Base-by-base conservation (phyloP, 257 asterid genomes). In the Forsythia viridissima region DNA sequence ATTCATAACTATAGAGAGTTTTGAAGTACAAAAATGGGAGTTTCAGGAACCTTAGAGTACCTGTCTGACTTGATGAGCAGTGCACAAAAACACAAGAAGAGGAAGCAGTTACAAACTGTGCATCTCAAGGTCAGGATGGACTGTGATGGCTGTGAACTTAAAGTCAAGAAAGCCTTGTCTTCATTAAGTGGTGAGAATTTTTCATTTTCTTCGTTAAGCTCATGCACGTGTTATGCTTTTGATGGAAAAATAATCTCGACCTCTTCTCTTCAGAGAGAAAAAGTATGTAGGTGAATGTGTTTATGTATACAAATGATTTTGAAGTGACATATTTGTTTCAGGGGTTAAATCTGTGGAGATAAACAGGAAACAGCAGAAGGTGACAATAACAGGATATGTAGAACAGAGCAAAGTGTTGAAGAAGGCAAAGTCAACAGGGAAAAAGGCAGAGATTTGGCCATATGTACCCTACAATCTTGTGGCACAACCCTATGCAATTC, bases 61-160 rank as follows among this genome's bases (percentile, higher is more conserved):
- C 86, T 94, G 3, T 91, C 95, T 37, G 97, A 94, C 34, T 70
- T 92, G 63, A 85, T 89, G 85, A 87, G 92, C 87, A 90, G 86
- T 75, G 42, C 75, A 7, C 91, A 82, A 6, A 90, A 84, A 57
- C 83, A 85, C 85, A 92, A 87, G 82, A 92, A 84, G 79, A 84
- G 81, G 89, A 93, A 91, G 83, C 97, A 88, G 74, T 78, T 83
- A 4, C 94, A 89, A 66, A 92, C 97, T 16, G 93, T 92, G 20
- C 84, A 89, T 38, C 94, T 94, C 85, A 94, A 94, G 79, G 91
- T 94, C 51, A 94, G 94, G 82, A 94, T 94, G 97, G 98, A 94
- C 43, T 94, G 98, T 84, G 97, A 92, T 82, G 98, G 98, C 61
- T 94, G 98, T 77, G 97, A 94, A 74, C 92, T 88, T 48, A 92